phyloP scores from a whole-genome alignment of 345 rosid species.

The Salix suchowensis region DNA sequence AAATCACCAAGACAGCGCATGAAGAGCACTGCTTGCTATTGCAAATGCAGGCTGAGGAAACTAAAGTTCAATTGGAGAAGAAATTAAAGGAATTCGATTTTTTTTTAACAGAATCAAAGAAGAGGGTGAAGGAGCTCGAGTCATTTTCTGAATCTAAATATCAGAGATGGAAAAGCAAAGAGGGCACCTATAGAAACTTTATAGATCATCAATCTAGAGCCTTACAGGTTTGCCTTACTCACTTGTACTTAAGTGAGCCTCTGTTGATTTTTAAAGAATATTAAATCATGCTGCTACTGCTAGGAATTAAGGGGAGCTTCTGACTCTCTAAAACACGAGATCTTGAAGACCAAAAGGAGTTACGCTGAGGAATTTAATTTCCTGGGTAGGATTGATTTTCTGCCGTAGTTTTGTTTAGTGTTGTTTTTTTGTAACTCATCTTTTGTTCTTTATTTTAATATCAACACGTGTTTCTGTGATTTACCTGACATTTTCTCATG shows the following conservation, averaged over 20 bases:
- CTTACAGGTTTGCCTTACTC: conserved; percentile 51
- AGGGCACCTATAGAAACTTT: conserved; percentile 47
- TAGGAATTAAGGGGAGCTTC: conserved; percentile 69
- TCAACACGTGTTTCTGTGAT: conserved; percentile 5
- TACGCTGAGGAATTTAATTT: conserved; percentile 57
- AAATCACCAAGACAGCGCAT: conserved; percentile 45
- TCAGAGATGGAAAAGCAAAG: conserved; percentile 70
- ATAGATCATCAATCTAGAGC: conserved; percentile 51
- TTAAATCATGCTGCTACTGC: conserved; percentile 2
- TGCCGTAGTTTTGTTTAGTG: not conserved
- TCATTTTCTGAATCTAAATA: conserved; percentile 58
- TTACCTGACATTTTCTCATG: conserved; percentile 10
- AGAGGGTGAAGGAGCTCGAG: conserved; percentile 71
- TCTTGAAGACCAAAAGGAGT: conserved; percentile 50
- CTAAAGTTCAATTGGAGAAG: conserved; percentile 47
- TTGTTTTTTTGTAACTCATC: not conserved
- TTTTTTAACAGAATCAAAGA: conserved; percentile 44
- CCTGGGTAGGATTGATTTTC: conserved; percentile 46
- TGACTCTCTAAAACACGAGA: conserved; percentile 59
- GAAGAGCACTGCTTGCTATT: conserved; percentile 51
- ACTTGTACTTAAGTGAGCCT: conserved; percentile 7
- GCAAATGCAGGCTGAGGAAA: conserved; percentile 49
- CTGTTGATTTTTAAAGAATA: conserved; percentile 3
- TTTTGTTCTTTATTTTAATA: conserved; percentile 3
- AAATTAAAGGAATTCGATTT: conserved; percentile 59